These are phyloP conservation scores for Rubroshorea leprosula DNA, from an alignment of 345 rosid genomes.

Conservation along the genomic window DNA sequence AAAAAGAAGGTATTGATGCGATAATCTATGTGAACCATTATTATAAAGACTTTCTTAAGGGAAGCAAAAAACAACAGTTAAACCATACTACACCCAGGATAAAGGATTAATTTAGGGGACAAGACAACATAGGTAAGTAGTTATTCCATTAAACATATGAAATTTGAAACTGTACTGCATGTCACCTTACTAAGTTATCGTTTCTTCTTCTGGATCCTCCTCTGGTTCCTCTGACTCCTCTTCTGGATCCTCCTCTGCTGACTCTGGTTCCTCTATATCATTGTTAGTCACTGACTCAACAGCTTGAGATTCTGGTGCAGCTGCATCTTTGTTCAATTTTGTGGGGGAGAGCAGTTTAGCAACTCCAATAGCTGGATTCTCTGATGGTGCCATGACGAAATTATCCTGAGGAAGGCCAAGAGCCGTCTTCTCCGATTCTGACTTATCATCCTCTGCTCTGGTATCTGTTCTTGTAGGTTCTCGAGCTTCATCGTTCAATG, in stretches of 20 bases:
- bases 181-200: no score
- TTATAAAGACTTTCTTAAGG: no score
- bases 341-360: constrained; percentile 2
- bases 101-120: no score
- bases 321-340: background rate
- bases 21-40: no score
- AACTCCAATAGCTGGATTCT: background rate
- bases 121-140: no score
- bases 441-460: background rate
- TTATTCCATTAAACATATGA: no score
- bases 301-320: constrained; percentile 1
- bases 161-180: no score
- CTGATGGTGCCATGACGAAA: background rate
- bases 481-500: background rate
- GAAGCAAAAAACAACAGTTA: no score
- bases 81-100: no score
- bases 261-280: background rate
- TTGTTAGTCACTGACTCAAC: background rate
- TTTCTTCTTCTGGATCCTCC: background rate
- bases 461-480: background rate
- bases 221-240: background rate
- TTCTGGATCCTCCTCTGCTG: background rate
- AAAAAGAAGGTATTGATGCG: no score
- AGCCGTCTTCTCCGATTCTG: background rate
- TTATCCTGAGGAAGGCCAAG: constrained; percentile 4